Base-by-base conservation (phyloP, 164 flowering plant genomes). In the Warburgia ugandensis region DNA sequence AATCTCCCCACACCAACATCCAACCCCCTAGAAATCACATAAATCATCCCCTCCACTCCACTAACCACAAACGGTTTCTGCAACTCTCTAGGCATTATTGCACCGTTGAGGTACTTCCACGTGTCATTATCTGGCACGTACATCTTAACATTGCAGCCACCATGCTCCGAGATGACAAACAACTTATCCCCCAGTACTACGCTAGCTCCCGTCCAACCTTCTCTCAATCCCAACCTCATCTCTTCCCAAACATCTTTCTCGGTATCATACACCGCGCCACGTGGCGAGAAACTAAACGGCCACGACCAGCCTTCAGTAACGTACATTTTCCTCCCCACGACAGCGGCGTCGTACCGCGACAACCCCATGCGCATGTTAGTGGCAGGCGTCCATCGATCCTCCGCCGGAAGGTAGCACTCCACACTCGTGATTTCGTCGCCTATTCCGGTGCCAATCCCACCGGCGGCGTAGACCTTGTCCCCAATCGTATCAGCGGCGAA, bases 221-320 rank as follows among this genome's bases (percentile, higher is more conserved):
- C 84, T 40, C 69, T 62, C 81, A 76, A 50, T 21, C 76, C 84
- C n/a, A 29, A 51, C 0, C 58, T 57, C 84, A 79, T 79, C 61
- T 57, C 71, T 47, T 52, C 52, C 84, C 84, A 79, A 56, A 62
- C 54, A 69, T 72, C 76, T 13, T 1, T 27, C 4, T 59, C 63
- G 0, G 53, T 44, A 46, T 79, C 81, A 60, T 79, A 79, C 1
- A 72, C 75, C 27, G 37, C 57, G 0, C 77, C 84, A 1, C 76
- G 49, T 1, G 84, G 84, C 9, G 67, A 40, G 41, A 59, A 56
- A 29, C 17, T 49, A 54, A 79, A 79, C 5, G 84, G 84, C 84
- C 84, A 79, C 37, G 68, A 44, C 84, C 84, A 79, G 39, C 84
- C 84, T 20, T 79, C 84, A 1, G 84, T 79, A 19, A 79, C 68